Base-by-base conservation (phyloP, 2,329 filamentous ascomycete genomes). In the Rhytidhysteron rufulum region DNA sequence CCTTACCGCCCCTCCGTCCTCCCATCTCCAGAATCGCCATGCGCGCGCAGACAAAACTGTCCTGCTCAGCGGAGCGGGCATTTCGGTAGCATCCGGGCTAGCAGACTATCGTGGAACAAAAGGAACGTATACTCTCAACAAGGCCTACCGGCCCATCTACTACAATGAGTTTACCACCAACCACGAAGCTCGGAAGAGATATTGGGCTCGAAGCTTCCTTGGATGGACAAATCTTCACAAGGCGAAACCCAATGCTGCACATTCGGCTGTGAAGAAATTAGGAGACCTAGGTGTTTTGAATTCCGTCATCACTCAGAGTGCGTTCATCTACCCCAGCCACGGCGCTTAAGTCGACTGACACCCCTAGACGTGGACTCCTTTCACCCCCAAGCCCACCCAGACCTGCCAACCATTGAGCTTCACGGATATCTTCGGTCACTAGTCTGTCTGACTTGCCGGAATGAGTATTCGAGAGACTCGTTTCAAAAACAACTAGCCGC, bases 121-220 rank as follows among this genome's bases (percentile, higher is more conserved):
- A 50, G 93, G 93, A 45, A 97, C 91, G 7, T 98, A 98, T 62
- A 84, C 88, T 31, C 77, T 93, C 57, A 97, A 97, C 70, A 88
- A 86, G 69, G 81, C 80, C 11, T 96, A 95, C 60, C 81, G 86
- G 2, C 93, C 91, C 22, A 94, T 95, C 50, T 98, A 95, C 70
- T 90, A 86, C 65, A 82, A 88, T 63, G 93, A 98, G 63, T 98
- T 97, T 58, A 67, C 88, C 31, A 71, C 76, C 34, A 86, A 73
- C 49, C 91, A 97, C 66, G 87, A 90, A 62, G 82, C 86, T 10
- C 75, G 93, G 49, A 93, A 96, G 66, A 75, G 93, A 45, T 98
- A 98, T 63, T 98, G 93, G 93, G 91, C 93, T 1, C 74, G 93
- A 35, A 95, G 87, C 59, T 98, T 95, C 64, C 70, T 98, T 16